Base-by-base conservation (phyloP, 805 yeast genomes). In the Saturnispora saitoi region DNA sequence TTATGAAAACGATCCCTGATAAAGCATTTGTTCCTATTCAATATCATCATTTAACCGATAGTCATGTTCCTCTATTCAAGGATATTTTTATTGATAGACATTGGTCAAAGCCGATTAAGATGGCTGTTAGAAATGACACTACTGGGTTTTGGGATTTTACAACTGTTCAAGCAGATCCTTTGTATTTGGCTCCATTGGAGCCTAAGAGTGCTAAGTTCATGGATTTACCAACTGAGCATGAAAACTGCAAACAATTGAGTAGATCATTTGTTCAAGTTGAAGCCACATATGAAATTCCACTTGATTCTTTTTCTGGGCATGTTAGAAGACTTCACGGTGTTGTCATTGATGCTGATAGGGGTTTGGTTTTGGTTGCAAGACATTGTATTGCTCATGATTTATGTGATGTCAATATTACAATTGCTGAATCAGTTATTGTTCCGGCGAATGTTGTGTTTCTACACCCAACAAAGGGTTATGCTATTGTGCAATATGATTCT, bases 391-490 rank as follows among this genome's bases (percentile, higher is more conserved):
- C 96, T 7, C 95, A 88, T 66, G 95, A 86, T 56, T 64, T 83
- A 56, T 72, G 82, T 55, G 95, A 90, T 63, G 73, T 89, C 22
- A 72, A 78, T 43, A 74, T 90, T 19, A 80, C 90, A 2, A 78
- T 90, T 60, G 95, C 96, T 4, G 96, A 90, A 54, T 83, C 95
- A 1, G 77, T 86, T 20, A 78, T 82, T 54, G 75, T 89, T 12
- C 87, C 95, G 0, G 96, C 83, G 1, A 72, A 79, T 53, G 93
- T 89, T 24, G 80, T 80, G 20, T 90, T 88, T 57, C 68, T 87
- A 58, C 96, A 89, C 61, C 96, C 97, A 31, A 78, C 86, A 32
- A 86, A 83, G 56, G 89, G 89, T 56, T 89, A 84, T 64, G 89
- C 95, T 1, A 78, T 89, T 49, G 71, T 90, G 24, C 78, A 86